Percentiles rank a stretch among this genome's conserved stretches.
These are phyloP conservation scores for Stachybotrys chartarum DNA, from an alignment of 2,329 filamentous ascomycete species.

Conservation along the genomic window DNA sequence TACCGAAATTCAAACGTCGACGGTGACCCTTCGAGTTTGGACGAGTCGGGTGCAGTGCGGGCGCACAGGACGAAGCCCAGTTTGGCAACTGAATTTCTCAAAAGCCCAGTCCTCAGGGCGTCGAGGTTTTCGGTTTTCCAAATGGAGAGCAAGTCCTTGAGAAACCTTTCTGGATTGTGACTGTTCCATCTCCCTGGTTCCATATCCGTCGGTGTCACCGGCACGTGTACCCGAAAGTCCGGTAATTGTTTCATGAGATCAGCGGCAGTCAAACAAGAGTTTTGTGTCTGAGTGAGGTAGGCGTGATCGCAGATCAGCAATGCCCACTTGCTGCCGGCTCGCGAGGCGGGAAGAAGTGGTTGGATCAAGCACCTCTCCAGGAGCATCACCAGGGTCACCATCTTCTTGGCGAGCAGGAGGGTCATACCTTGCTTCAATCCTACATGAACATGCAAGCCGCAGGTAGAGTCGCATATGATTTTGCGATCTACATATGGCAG, in stretches of 20 bases:
- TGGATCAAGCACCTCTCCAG: conserved; percentile 12
- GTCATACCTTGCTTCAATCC: conserved; percentile 13
- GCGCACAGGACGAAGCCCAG: conserved; percentile 5
- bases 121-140: neutral
- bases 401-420: conserved; percentile 13
- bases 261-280: no score
- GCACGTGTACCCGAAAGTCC: no score
- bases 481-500: conserved; percentile 5
- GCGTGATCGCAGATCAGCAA: neutral
- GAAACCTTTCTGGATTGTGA: neutral
- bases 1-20: conserved; percentile 17
- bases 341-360: neutral
- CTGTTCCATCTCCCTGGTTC: neutral
- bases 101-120: neutral
- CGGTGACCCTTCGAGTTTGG: conserved; percentile 3
- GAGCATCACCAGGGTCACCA: conserved; percentile 10
- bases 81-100: fast-evolving
- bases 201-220: neutral
- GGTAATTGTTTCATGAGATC: no score
- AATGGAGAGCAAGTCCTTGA: neutral
- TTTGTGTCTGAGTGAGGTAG: neutral
- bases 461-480: conserved; percentile 9
- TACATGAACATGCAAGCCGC: conserved; percentile 18
- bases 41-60: neutral
- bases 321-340: neutral